These are phyloP conservation scores for Pneumocystis canis DNA, from an alignment of 1,139 yeast species.

Conservation along the genomic window DNA sequence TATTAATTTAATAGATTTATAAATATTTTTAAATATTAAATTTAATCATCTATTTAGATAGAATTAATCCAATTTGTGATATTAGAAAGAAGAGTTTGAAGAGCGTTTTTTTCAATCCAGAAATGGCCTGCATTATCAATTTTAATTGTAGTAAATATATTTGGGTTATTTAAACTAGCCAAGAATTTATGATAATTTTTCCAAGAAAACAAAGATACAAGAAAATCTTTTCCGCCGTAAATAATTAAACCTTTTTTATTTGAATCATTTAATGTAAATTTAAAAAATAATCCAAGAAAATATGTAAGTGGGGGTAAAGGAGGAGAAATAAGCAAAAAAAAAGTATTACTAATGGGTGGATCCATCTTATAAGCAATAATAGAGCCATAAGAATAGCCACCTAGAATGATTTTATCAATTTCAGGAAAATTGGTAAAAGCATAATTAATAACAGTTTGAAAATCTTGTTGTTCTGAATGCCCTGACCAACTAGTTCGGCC, in stretches of 20 bases:
- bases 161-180: neutral
- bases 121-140: neutral
- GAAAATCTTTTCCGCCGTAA: neutral
- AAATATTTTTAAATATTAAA: neutral
- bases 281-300: neutral
- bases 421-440: neutral
- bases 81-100: neutral
- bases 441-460: neutral
- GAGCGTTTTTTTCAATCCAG: neutral
- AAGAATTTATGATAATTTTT: neutral
- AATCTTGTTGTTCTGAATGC: neutral
- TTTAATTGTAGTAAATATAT: neutral
- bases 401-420: neutral
- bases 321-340: neutral
- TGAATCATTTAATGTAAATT: neutral
- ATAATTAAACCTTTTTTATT: neutral
- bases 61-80: neutral
- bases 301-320: neutral
- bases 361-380: neutral
- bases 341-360: neutral
- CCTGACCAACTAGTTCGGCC: neutral
- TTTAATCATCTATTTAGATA: neutral
- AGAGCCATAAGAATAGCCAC: neutral
- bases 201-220: neutral
- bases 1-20: neutral